Base-by-base conservation (phyloP, 2,329 filamentous ascomycete species). In the Zalaria sp. region DNA sequence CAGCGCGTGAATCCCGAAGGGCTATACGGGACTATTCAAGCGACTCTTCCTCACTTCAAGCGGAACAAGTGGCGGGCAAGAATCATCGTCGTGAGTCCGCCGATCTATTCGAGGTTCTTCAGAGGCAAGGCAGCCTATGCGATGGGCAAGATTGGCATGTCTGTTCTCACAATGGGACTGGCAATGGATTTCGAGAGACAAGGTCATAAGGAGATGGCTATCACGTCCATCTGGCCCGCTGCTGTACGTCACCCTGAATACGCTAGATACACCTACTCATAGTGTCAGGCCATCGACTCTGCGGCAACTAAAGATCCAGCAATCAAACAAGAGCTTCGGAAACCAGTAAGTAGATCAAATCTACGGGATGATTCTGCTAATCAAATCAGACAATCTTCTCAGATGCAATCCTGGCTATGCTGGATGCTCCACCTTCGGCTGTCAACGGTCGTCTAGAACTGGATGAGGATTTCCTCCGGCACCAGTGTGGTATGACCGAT, bases 41-140 rank as follows among this genome's bases (percentile, higher is more conserved):
- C 78, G 4, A 63, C 69, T 2, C 66, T 91, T 18, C 83, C 84
- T 2, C 67, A 79, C 45, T 78, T 89, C 45, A 68, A 66, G 46
- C 46, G 45, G 8, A 32, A 35, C 10, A 64, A 53, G 0, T 71
- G 68, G 62, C 46, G 40, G 27, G 82, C 77, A 0, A 63, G 85
- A 26, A 75, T 93, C 46, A 65, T 93, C 37, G 81, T 91, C 42
- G 81, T 93, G 42, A 83, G 78, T 53, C 86, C 86, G 25, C 85
- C 85, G 2, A 88, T 93, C 43, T 93, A 93, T 60, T 82, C 76
- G 47, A 71, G 86, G 27, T 93, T 93, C 61, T 88, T 91, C 59
- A 65, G 82, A 25, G 86, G 85, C 7, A 93, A 93, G 70, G 83
- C 84, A 1, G 83, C 81, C 9, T 93, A 93, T 62, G 83, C 86